Evolutionary conservation across 2,329 filamentous ascomycete genomes (phyloP).

Genomic region (Diplocarpon rosae): DNA sequence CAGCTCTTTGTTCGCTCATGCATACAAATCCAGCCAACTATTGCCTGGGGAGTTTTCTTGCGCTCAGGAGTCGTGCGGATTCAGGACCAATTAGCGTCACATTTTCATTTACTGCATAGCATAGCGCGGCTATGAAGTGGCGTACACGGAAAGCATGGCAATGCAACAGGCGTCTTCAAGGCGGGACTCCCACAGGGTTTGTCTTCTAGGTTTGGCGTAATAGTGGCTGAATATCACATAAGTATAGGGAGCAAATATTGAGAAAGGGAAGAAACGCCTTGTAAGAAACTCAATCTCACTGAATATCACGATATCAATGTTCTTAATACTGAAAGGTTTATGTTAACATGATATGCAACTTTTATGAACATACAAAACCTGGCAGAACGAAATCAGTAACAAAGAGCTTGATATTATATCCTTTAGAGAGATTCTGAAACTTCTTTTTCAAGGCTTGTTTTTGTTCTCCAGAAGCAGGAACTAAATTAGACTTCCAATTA

Average conservation of each 20-base stretch:
- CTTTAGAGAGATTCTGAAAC: too few relatives aligned
- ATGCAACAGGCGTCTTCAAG: neutral
- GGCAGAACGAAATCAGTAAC: too few relatives aligned
- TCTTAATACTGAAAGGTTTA: too few relatives aligned
- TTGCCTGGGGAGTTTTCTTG: too few relatives aligned
- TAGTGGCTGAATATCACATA: constrained; percentile 3
- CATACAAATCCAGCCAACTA: neutral
- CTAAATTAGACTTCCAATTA: too few relatives aligned
- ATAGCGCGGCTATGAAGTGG: constrained; percentile 17
- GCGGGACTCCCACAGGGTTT: constrained; percentile 3
- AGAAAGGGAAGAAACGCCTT: neutral
- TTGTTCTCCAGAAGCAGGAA: too few relatives aligned
- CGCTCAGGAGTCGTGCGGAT: too few relatives aligned
- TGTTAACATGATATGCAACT: too few relatives aligned
- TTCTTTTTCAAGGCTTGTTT: too few relatives aligned
- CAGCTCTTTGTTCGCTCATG: neutral
- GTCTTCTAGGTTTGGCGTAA: constrained; percentile 8
- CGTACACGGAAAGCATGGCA: constrained; percentile 13
- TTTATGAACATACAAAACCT: too few relatives aligned
- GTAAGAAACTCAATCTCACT: neutral
- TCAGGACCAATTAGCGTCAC: neutral
- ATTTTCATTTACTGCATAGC: constrained; percentile 20
- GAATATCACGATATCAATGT: neutral
- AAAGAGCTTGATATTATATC: too few relatives aligned
- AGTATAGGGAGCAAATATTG: constrained; percentile 1